Conservation (phyloP, 139 green algal species). For the Tetradesmus lagerheimii region DNA sequence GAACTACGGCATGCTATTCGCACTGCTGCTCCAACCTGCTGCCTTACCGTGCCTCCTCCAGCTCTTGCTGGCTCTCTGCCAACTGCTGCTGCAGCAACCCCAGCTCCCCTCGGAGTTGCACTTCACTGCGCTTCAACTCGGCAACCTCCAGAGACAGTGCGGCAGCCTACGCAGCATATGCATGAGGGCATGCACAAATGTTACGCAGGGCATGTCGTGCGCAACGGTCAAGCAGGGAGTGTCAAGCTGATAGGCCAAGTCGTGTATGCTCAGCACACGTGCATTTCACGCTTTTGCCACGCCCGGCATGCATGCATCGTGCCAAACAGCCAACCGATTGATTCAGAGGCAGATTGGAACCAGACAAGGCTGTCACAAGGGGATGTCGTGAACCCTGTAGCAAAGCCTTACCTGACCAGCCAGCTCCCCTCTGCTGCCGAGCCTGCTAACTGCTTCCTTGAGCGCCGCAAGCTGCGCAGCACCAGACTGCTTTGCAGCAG, state of each 20-base stretch:
- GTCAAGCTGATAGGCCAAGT: no score
- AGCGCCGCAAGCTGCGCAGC: slow-evolving; percentile 54
- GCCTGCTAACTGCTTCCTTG: slow-evolving; percentile 58
- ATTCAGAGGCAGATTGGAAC: neutral
- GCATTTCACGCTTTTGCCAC: no score
- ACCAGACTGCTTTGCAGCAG: slow-evolving; percentile 57
- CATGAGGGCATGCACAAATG: neutral
- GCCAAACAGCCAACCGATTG: no score
- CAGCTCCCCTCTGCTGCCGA: slow-evolving; percentile 30
- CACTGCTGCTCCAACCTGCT: neutral
- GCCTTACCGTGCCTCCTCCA: slow-evolving; percentile 44
- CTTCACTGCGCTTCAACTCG: neutral
- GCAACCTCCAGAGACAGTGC: slow-evolving; percentile 11
- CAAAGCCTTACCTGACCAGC: slow-evolving; percentile 32
- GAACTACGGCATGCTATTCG: neutral
- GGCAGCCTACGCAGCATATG: neutral
- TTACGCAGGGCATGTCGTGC: no score
- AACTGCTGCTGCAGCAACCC: slow-evolving; percentile 49
- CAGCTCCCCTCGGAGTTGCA: slow-evolving; percentile 33
- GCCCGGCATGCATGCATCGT: no score
- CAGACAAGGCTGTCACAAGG: neutral
- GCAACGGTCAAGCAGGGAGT: no score
- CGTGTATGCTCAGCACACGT: no score
- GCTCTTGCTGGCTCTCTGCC: slow-evolving; percentile 40
- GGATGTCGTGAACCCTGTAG: no score